Evolutionary conservation across 805 yeast genomes (phyloP), one percentile per base, ranked within the genome.

Genomic region (Cyberlindnera mycetangii): DNA sequence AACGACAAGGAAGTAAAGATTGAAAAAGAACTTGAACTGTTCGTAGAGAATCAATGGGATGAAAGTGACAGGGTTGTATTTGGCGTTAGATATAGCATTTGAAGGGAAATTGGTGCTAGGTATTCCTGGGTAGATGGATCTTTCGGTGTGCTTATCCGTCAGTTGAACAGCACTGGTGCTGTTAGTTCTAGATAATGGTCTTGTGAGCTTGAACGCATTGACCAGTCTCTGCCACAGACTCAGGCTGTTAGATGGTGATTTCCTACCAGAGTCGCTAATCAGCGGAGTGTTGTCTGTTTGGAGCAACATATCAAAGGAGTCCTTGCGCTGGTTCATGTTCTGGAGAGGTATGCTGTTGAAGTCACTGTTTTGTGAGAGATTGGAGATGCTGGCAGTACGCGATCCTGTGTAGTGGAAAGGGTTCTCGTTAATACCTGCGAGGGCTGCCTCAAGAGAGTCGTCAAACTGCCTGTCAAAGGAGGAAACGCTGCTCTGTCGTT

Each of bases 21-120:
- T 93, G 75, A 89, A 93, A 67, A 93, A 93, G 64, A 93, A 92
- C 69, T 90, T 89, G 79, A 93, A 93, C 71, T 93, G 99, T 62
- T 92, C 97, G 64, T 86, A 95, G 24, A 93, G 74, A 43, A 93
- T 81, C 34, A 88, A 74, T 3, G 99, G 99, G 9, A 93, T 67
- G 58, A 93, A 93, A 1, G 96, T 81, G 30, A 89, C 61, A 2
- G 93, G 87, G 55, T 87, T 87, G 67, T 93, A 93, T 66, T 90
- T 92, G 18, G 99, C 98, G 65, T 93, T 93, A 37, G 96, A 86
- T 12, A 93, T 77, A 7, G 93, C 87, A 62, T 93, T 93, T 11
- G 88, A 67, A 2, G 93, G 70, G 44, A 68, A 70, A 38, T 55
- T 61, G 38, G 61, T 47, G 6, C 65, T 66, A 2, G 75, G 70